Evolutionary conservation across 176 grass and related monocot species (phyloP).

Genomic region (Elaeis guineensis): DNA sequence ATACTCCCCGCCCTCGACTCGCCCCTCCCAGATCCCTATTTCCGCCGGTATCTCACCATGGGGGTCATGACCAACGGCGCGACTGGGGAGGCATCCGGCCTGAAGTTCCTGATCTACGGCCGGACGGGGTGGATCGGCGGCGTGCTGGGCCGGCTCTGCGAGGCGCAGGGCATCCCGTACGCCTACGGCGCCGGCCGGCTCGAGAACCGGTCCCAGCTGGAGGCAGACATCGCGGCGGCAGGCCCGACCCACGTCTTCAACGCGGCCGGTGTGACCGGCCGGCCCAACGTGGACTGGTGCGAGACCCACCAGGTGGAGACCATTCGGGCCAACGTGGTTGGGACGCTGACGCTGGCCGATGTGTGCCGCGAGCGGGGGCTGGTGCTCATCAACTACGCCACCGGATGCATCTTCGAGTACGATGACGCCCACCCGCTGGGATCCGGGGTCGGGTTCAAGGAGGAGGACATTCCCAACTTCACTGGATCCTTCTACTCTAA

Average conservation of each 20-base stretch:
- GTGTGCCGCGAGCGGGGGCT: slow-evolving; percentile 52
- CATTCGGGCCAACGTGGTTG: slow-evolving; percentile 70
- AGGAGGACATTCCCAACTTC: slow-evolving; percentile 83
- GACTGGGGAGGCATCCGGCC: slow-evolving; percentile 11
- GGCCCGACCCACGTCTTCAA: slow-evolving; percentile 74
- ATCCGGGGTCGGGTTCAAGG: slow-evolving; percentile 67
- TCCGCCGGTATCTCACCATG: slow-evolving; percentile 24
- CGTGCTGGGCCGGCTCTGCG: slow-evolving; percentile 55
- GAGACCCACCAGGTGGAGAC: slow-evolving; percentile 67
- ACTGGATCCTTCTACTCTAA: slow-evolving; percentile 83
- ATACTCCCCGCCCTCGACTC: not conserved
- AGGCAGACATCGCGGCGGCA: slow-evolving; percentile 43
- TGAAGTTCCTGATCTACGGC: slow-evolving; percentile 88
- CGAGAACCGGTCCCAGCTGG: slow-evolving; percentile 53
- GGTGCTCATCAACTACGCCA: slow-evolving; percentile 77
- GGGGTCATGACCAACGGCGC: slow-evolving; percentile 41
- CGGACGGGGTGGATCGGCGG: slow-evolving; percentile 83
- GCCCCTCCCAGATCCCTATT: not conserved
- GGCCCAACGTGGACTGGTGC: slow-evolving; percentile 90
- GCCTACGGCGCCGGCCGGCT: slow-evolving; percentile 57
- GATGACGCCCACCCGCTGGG: slow-evolving; percentile 48
- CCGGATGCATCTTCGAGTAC: slow-evolving; percentile 87
- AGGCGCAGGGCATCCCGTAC: slow-evolving; percentile 44
- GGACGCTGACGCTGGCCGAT: slow-evolving; percentile 79
- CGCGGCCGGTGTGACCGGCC: slow-evolving; percentile 78